A percentile compares a stretch with the other conserved stretches of the same genome.
phyloP scores from a whole-genome alignment of 2,329 filamentous ascomycete genomes.

The Arachnopeziza araneosa region DNA sequence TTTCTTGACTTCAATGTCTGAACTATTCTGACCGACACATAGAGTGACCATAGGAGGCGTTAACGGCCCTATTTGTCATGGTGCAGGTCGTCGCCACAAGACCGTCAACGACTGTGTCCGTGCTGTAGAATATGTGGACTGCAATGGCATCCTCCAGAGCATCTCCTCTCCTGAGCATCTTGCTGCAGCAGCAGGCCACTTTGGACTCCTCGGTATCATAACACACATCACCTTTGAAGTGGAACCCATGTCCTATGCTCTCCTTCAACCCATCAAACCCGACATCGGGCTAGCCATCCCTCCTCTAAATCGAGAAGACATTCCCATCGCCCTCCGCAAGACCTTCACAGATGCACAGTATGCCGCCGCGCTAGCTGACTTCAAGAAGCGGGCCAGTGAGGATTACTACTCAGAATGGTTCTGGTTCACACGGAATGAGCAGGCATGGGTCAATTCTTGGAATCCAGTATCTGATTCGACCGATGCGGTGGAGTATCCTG shows the following conservation, averaged over 20 bases:
- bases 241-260: constrained; percentile 41
- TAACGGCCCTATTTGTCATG: constrained; percentile 42
- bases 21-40: background rate
- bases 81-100: constrained; percentile 38
- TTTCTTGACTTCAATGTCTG: background rate
- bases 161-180: constrained; percentile 36
- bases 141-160: constrained; percentile 36
- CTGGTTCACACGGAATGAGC: constrained; percentile 43
- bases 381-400: constrained; percentile 34
- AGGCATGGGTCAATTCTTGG: constrained; percentile 44
- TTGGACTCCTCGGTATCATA: constrained; percentile 43
- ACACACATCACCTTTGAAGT: constrained; percentile 45
- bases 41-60: constrained; percentile 41
- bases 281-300: constrained; percentile 39
- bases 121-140: constrained; percentile 43
- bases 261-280: constrained; percentile 40
- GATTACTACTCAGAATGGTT: constrained; percentile 46
- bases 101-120: constrained; percentile 42
- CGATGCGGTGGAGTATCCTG: constrained; percentile 35
- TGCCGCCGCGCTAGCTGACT: constrained; percentile 32
- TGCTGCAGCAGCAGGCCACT: constrained; percentile 39
- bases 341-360: constrained; percentile 31
- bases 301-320: constrained; percentile 34
- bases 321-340: constrained; percentile 35
- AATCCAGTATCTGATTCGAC: constrained; percentile 32